Evolutionary conservation across 768 basidiomycete genomes (phyloP).

Genomic region (Lentinula raphanica): DNA sequence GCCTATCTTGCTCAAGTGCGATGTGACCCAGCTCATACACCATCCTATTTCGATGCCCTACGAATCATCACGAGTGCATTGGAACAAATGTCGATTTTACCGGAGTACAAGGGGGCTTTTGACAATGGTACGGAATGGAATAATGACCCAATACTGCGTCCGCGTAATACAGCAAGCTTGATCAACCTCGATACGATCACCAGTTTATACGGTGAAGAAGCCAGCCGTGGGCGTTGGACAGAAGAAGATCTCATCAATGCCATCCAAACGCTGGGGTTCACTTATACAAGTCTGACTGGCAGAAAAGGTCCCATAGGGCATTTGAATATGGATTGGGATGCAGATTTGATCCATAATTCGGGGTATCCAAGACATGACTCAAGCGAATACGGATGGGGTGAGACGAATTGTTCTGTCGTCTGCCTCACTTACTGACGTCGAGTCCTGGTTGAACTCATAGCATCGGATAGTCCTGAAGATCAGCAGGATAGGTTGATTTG

Average conservation of each 20-base stretch:
- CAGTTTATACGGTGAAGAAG: neutral
- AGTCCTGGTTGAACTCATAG: no score
- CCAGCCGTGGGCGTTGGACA: neutral
- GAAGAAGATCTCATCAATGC: neutral
- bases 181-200: neutral
- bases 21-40: constrained; percentile 65
- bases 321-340: neutral
- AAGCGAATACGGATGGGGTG: neutral
- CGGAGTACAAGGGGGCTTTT: constrained; percentile 49
- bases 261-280: neutral
- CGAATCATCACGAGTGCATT: constrained; percentile 46
- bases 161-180: constrained; percentile 10
- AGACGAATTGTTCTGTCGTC: neutral
- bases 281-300: neutral
- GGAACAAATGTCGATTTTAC: constrained; percentile 41
- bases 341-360: neutral
- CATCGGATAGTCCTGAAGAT: neutral
- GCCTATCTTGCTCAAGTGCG: constrained; percentile 78
- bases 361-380: neutral
- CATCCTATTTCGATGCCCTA: constrained; percentile 59
- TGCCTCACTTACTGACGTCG: no score
- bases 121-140: constrained; percentile 49
- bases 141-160: constrained; percentile 22
- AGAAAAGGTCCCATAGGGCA: no score
- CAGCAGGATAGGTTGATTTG: neutral